These are phyloP conservation scores for Rhododendron ovatum DNA, from an alignment of 148 eudicot genomes.

Conservation along the genomic window DNA sequence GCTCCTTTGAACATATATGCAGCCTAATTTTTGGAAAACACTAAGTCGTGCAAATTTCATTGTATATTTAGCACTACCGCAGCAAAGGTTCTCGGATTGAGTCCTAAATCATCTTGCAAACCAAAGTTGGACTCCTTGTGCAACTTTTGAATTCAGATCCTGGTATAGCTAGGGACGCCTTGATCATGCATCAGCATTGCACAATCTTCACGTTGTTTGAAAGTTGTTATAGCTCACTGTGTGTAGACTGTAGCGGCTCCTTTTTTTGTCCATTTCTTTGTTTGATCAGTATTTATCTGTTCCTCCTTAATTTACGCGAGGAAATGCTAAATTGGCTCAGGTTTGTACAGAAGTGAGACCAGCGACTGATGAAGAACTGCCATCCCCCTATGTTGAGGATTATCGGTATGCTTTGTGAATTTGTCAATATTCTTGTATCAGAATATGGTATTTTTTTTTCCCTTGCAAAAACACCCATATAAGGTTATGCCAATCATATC, in stretches of 20 bases:
- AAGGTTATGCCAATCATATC: not conserved
- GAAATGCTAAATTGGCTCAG: slow-evolving; percentile 60
- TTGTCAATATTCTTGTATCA: not conserved
- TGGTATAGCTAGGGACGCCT: not conserved
- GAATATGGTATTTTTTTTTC: not conserved
- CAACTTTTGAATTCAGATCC: not conserved
- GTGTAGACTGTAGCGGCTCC: not conserved
- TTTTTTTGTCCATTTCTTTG: not conserved
- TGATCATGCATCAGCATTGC: not conserved
- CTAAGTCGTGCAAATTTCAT: not conserved
- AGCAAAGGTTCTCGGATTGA: not conserved
- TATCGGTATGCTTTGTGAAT: slow-evolving; percentile 46
- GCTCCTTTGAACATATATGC: not conserved
- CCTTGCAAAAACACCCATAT: not conserved
- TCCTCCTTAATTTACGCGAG: slow-evolving; percentile 15
- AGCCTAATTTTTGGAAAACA: not conserved
- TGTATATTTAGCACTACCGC: not conserved
- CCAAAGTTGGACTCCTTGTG: not conserved
- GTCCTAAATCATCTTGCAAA: not conserved
- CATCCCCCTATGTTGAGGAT: slow-evolving; percentile 79
- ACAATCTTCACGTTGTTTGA: not conserved
- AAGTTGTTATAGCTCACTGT: not conserved
- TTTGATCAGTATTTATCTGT: not conserved
- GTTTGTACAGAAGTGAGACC: slow-evolving; percentile 80
- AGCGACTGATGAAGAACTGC: slow-evolving; percentile 92